Evolutionary conservation across 2,329 filamentous ascomycete genomes (phyloP), one percentile per base, ranked within the genome.

Genomic region (Keithomyces neogunnii): DNA sequence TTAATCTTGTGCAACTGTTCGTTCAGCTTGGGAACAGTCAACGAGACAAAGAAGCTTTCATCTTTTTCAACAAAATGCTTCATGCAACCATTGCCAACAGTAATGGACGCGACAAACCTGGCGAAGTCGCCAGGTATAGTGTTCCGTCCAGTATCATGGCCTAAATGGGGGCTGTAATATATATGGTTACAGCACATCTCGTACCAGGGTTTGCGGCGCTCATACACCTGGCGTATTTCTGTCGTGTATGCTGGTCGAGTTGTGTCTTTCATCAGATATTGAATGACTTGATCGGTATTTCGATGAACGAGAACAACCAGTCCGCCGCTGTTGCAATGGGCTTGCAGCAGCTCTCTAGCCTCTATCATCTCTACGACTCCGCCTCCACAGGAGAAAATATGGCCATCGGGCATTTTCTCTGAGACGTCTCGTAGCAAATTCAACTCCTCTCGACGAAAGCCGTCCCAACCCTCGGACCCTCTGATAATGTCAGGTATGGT

Each of bases 331-430:
- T 82, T 81, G 61, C 86, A 81, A 65, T 91, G 92, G 35, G 85
- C 76, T 30, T 77, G 74, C 36, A 99, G 80, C 31, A 95, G 68
- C 55, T 89, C 78, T 13, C 91, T 84, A 26, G 90, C 89, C 61
- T 86, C 85, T 1, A 86, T 80, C 1, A 82, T 88, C 66, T 99
- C 93, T 9, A 99, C 91, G 32, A 99, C 81, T 32, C 93, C 93
- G 43, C 93, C 93, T 49, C 93, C 93, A 58, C 92, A 97, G 1
- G 93, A 93, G 64, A 99, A 90, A 55, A 99, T 80, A 62, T 95
- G 76, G 3, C 86, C 86, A 2, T 77, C 80, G 2, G 87, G 74
- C 59, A 88, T 86, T 51, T 91, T 88, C 50, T 82, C 80, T 65
- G 95, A 81, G 31, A 88, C 80, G 42, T 84, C 81, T 56, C 81